Evolutionary conservation across 2,329 filamentous ascomycete species (phyloP).

Genomic region (Botrytis aclada): DNA sequence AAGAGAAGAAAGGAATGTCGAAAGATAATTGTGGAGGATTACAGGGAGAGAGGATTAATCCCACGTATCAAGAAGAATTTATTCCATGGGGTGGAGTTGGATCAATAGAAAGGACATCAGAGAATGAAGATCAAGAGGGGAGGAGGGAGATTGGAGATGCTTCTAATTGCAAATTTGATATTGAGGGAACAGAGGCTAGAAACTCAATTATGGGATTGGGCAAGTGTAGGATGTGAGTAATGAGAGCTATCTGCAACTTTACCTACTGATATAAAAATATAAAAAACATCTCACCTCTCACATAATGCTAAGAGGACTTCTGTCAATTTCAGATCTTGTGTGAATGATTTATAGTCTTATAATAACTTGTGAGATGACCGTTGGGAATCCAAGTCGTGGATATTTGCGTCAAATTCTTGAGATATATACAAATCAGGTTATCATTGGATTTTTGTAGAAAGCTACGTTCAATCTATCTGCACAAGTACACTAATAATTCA

Average conservation of each 20-base stretch:
- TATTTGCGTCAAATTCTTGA: background rate
- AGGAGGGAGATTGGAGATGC: background rate
- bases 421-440: background rate
- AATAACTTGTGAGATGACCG: background rate
- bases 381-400: background rate
- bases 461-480: background rate
- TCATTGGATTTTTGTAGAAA: background rate
- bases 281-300: background rate
- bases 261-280: background rate
- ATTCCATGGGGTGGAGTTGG: background rate
- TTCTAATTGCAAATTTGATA: background rate
- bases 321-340: background rate
- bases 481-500: background rate
- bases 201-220: background rate
- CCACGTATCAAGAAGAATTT: background rate
- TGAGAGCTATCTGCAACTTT: background rate
- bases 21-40: background rate
- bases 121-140: background rate
- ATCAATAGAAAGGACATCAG: background rate
- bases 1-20: background rate
- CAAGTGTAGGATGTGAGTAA: background rate
- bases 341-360: background rate
- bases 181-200: background rate
- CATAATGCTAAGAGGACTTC: background rate
- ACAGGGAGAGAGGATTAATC: background rate